Evolutionary conservation across 2,329 filamentous ascomycete species (phyloP), one percentile per base, ranked within the genome.

Genomic region (Rosellinia necatrix): DNA sequence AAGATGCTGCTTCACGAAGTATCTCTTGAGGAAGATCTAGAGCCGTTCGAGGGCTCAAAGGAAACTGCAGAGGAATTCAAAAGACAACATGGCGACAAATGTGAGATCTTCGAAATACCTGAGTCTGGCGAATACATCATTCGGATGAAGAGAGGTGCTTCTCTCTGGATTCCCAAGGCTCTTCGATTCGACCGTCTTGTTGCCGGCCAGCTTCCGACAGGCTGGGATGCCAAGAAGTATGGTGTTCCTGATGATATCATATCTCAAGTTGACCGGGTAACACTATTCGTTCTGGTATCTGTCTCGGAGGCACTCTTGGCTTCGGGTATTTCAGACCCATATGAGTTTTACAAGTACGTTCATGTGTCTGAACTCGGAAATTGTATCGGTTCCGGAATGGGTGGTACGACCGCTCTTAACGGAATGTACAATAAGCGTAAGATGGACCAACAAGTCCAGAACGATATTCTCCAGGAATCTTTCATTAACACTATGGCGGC

Each of bases 401-500:
- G 94, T 83, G 96, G 94, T 77, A 89, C 92, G 59, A 86, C 85
- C 68, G 94, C 94, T 67, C 84, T 99, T 63, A 88, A 92, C 68
- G 93, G 93, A 68, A 99, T 99, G 93, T 96, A 97, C 82, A 94
- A 93, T 76, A 93, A 97, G 74, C 90, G 94, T 58, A 97, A 88
- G 85, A 83, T 97, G 61, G 94, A 99, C 78, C 94, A 92, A 79
- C 94, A 93, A 53, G 85, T 99, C 46, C 96, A 99, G 77, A 99
- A 97, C 78, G 94, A 99, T 71, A 97, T 99, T 72, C 84, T 99
- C 12, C 96, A 99, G 72, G 94, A 99, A 77, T 97, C 94, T 10
- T 99, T 99, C 82, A 97, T 99, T 84, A 99, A 99, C 82, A 99
- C 94, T 53, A 99, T 99, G 93, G 89, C 91, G 66, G 94, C 94